Percentiles rank a stretch among this genome's conserved stretches.
These are phyloP conservation scores for Hibiscus mutabilis DNA, from an alignment of 345 rosid species.

Conservation along the genomic window DNA sequence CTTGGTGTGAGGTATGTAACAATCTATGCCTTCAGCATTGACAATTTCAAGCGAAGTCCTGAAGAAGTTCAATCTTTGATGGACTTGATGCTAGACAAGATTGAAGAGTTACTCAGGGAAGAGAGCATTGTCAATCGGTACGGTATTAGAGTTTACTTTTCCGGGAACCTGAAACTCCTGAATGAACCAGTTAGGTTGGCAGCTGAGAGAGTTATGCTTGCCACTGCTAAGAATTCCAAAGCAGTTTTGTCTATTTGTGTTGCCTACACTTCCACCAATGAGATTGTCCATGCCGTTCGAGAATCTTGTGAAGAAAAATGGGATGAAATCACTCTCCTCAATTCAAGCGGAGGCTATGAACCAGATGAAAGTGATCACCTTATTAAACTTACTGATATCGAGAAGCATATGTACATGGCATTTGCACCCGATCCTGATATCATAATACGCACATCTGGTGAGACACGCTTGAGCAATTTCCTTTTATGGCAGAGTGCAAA, in stretches of 20 bases:
- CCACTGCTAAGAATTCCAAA: conserved; percentile 31
- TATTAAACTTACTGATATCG: conserved; percentile 17
- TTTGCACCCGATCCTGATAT: conserved; percentile 60
- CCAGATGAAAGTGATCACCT: no score
- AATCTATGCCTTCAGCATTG: conserved; percentile 56
- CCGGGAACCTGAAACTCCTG: conserved; percentile 42
- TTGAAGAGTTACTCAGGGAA: conserved; percentile 29
- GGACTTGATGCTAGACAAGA: conserved; percentile 49
- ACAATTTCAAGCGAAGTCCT: conserved; percentile 49
- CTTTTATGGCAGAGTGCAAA: conserved; percentile 41
- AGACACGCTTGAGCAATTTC: conserved; percentile 53
- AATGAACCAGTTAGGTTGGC: conserved; percentile 29
- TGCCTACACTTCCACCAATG: conserved; percentile 43
- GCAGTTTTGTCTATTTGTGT: conserved; percentile 32
- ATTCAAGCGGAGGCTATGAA: no score
- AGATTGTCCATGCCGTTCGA: conserved; percentile 35
- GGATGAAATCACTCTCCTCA: not conserved
- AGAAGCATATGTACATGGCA: conserved; percentile 10
- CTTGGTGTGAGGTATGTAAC: conserved; percentile 44
- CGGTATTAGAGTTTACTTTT: conserved; percentile 34
- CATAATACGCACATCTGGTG: conserved; percentile 59
- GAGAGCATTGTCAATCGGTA: conserved; percentile 34
- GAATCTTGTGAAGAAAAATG: conserved; percentile 27
- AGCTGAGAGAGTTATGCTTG: conserved; percentile 36
- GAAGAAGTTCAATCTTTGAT: conserved; percentile 44